phyloP scores from a whole-genome alignment of 495 filamentous ascomycete genomes.

The Ramalina intermedia region DNA sequence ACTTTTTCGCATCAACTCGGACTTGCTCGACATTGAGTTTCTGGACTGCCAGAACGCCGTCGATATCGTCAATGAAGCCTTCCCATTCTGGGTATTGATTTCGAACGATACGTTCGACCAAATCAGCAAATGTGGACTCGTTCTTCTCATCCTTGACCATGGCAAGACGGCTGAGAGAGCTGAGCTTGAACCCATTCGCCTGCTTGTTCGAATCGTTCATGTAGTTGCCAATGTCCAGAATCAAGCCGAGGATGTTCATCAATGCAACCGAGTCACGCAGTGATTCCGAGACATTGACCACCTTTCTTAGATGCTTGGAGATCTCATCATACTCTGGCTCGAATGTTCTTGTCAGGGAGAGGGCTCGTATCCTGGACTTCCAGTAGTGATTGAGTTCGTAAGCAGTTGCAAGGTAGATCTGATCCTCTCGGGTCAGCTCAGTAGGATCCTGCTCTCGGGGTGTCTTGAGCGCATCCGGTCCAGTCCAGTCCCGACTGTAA shows the following conservation, averaged over 20 bases:
- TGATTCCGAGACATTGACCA: constrained; percentile 77
- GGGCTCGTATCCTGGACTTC: constrained; percentile 90
- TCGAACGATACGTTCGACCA: constrained; percentile 93
- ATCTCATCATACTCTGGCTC: constrained; percentile 88
- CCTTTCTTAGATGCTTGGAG: constrained; percentile 60
- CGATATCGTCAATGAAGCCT: constrained; percentile 71
- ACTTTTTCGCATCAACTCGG: constrained; percentile 74
- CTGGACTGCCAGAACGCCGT: constrained; percentile 64
- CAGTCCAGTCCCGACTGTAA: constrained; percentile 94
- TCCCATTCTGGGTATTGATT: constrained; percentile 96
- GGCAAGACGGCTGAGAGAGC: constrained; percentile 79
- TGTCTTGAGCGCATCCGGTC: constrained; percentile 63
- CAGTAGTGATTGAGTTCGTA: constrained; percentile 97
- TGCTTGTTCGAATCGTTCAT: constrained; percentile 99
- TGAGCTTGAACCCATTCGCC: constrained; percentile 92
- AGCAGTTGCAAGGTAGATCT: constrained; percentile 84
- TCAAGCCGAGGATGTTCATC: constrained; percentile 91
- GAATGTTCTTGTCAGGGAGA: constrained; percentile 69
- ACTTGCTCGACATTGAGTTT: constrained; percentile 94
- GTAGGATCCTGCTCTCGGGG: constrained; percentile 73
- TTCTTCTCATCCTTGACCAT: constrained; percentile 99
- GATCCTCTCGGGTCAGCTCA: constrained; percentile 87
- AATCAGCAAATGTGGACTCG: constrained; percentile 85
- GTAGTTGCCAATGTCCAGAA: constrained; percentile 96
- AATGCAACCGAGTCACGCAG: constrained; percentile 78